Evolutionary conservation across 176 grass and related monocot genomes (phyloP), one percentile per base, ranked within the genome.

Genomic region (Musa schizocarpa): DNA sequence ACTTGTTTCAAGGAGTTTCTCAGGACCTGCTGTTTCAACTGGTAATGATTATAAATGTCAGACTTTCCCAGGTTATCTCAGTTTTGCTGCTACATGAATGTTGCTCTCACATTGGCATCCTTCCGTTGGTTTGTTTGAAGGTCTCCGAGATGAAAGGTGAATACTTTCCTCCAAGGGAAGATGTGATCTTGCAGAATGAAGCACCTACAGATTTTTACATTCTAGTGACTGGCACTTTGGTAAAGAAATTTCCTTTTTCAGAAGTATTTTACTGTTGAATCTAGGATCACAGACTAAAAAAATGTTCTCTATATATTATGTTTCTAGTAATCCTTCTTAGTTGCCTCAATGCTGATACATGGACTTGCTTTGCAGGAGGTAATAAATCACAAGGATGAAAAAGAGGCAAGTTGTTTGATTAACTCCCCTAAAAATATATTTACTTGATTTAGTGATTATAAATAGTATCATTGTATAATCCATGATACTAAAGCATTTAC

Each of bases 91-190:
- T 61, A 26, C 69, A 75, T 81, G 52, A 75, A 17, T 11, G 25
- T 43, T 59, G 9, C 64, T 52, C 77, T 90, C 43, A 81, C 58
- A 1, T 14, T 11, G 8, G 49, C 22, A 16, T 77, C 10, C 24
- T 14, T 6, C 19, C 21, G 19, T 52, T 75, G 24, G 10, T 63
- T 52, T 59, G 19, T 57, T 85, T 69, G 74, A 76, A 85, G 95
- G 95, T 99, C 83, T 94, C 95, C 13, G 95, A 99, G 82, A 99
- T 92, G 95, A 99, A 79, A 92, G 91, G 84, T 73, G 95, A 99
- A 80, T 99, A 99, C 79, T 94, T 94, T 86, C 88, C 95, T 81
- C 95, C 95, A 70, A 92, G 95, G 73, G 95, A 99, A 80, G 95
- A 99, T 75, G 90, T 99, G 66, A 99, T 99, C 71, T 82, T 99